Base-by-base conservation (phyloP, 441 rosid genomes). In the Jatropha podagrica region DNA sequence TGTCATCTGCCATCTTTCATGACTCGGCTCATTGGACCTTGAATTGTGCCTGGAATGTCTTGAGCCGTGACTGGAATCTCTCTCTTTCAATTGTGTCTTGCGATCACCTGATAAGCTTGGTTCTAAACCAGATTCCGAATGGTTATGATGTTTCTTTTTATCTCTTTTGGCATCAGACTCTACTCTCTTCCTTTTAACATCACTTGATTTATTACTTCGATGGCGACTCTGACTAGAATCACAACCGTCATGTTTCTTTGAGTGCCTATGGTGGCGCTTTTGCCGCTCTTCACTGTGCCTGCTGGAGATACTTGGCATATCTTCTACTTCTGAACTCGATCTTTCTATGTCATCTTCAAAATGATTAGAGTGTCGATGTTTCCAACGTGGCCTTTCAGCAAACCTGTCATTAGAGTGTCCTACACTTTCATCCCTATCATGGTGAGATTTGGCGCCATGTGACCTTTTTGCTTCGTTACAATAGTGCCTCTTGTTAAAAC, bases 1-100 rank as follows among this genome's bases (percentile, higher is more conserved):
- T 23, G 51, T 69, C 91, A 83, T 88, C 76, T 49, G 83, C 91
- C 88, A 81, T 77, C 88, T 80, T 69, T 84, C 86, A 70, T 60
- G 80, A 76, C 71, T 72, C 41, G 7, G 46, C 59, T 82, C 79
- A 60, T 81, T 65, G 4, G 77, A 65, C 74, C 69, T 81, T 46
- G 74, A 71, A 17, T 65, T 80, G 59, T 76, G 69, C 81, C 71
- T 63, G 14, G 86, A 76, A 67, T 75, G 81, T 62, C 80, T 61
- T 51, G 83, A 79, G 40, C 80, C 69, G 59, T 64, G 71, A 77
- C 81, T 71, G 67, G 73, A 75, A 37, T 68, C 78, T 65, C 61
- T 65, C n/a, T 49, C 27, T 58, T 59, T 59, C 61, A 37, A 3
- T 26, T n/a, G 66, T 17, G 44, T 44, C 68, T 68, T 68, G 46